Evolutionary conservation across 805 yeast species (phyloP).

Genomic region (Naumovozyma dairenensis): DNA sequence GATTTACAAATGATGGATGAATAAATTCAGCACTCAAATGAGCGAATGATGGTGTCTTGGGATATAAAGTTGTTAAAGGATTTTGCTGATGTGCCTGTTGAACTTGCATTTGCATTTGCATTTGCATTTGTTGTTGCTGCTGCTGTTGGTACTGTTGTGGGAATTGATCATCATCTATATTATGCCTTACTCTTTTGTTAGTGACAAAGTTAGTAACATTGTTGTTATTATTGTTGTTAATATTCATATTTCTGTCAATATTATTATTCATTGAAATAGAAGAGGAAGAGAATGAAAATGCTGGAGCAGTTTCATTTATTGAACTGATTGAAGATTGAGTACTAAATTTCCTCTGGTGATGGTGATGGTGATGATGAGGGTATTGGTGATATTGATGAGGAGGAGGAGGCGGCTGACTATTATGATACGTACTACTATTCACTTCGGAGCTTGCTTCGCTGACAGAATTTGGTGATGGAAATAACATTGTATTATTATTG

Average conservation of each 20-base stretch:
- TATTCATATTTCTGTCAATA: not conserved
- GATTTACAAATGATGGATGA: conserved; percentile 3
- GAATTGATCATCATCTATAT: not conserved
- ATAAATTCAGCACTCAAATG: not conserved
- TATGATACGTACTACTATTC: conserved; percentile 5
- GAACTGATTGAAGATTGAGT: not conserved
- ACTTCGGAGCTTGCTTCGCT: conserved; percentile 51
- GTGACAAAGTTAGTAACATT: conserved; percentile 1
- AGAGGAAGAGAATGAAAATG: not conserved
- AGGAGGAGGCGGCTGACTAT: not conserved
- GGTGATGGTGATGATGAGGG: not conserved
- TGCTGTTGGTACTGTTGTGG: not conserved
- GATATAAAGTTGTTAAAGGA: too few relatives aligned
- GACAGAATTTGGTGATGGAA: conserved; percentile 51
- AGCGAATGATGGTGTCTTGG: not conserved
- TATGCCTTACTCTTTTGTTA: not conserved
- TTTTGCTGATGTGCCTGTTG: too few relatives aligned
- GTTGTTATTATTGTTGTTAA: not conserved
- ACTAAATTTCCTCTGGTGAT: not conserved
- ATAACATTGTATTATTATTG: not conserved
- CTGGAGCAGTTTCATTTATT: too few relatives aligned
- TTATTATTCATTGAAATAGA: not conserved
- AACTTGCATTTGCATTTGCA: not conserved
- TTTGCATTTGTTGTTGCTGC: too few relatives aligned
- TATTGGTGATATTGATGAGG: conserved; percentile 1